Percentiles rank a stretch among this genome's conserved stretches.
phyloP scores from a whole-genome alignment of 2,329 filamentous ascomycete species.

The Fusarium graminum region DNA sequence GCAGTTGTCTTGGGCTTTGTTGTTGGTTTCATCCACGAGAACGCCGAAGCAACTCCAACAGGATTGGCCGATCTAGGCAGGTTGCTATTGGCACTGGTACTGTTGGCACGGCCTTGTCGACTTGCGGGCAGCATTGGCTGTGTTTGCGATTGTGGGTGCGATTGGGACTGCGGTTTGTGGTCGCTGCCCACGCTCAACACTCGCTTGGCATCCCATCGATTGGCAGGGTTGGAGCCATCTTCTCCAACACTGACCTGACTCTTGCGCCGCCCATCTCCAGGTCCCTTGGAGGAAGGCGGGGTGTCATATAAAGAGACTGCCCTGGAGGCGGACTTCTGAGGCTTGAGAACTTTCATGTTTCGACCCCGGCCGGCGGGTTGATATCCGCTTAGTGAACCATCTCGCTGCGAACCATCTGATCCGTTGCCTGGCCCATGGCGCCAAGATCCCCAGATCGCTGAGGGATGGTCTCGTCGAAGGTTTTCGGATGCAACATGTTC shows the following conservation, averaged over 20 bases:
- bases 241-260: constrained; percentile 60
- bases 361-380: constrained; percentile 75
- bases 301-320: constrained; percentile 68
- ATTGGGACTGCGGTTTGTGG: constrained; percentile 49
- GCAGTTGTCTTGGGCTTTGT: constrained; percentile 55
- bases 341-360: constrained; percentile 91
- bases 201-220: constrained; percentile 69
- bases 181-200: constrained; percentile 60
- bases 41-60: constrained; percentile 91
- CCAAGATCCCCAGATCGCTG: constrained; percentile 79
- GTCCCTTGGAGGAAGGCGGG: constrained; percentile 59
- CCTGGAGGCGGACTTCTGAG: constrained; percentile 74
- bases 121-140: constrained; percentile 47
- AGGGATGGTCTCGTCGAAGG: constrained; percentile 61
- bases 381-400: constrained; percentile 72
- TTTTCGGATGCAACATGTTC: constrained; percentile 47
- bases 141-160: constrained; percentile 47
- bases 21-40: constrained; percentile 84
- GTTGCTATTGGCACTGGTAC: constrained; percentile 56
- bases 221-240: constrained; percentile 46
- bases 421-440: constrained; percentile 67
- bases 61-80: constrained; percentile 79
- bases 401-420: constrained; percentile 66
- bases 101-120: constrained; percentile 55
- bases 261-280: constrained; percentile 66